Percentiles rank a stretch among this genome's conserved stretches.
Evolutionary conservation across 1,139 yeast genomes (phyloP).

Genomic region (Hansenula sp.): DNA sequence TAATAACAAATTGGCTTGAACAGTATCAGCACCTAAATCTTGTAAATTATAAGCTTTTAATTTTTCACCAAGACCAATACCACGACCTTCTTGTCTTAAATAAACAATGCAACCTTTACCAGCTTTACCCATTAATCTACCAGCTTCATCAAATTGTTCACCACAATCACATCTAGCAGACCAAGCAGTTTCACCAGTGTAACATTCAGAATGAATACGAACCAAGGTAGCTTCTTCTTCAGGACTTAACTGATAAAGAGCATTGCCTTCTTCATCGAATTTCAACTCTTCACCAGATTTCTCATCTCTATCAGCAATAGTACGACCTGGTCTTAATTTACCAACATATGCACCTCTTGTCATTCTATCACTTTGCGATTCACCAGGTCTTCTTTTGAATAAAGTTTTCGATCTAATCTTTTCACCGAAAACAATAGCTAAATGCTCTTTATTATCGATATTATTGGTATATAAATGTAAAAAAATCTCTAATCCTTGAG

Average conservation of each 20-base stretch:
- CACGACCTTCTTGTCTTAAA: conserved; percentile 96
- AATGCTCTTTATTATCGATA: conserved; percentile 86
- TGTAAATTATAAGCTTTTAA: conserved; percentile 95
- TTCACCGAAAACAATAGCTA: conserved; percentile 96
- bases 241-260: conserved; percentile 41
- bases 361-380: conserved; percentile 91
- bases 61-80: conserved; percentile 95
- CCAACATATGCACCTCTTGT: conserved; percentile 97
- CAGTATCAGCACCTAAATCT: conserved; percentile 98
- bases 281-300: conserved; percentile 35
- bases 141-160: conserved; percentile 98
- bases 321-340: conserved; percentile 79
- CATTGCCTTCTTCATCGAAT: conserved; percentile 49
- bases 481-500: conserved; percentile 88
- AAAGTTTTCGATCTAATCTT: conserved; percentile 76
- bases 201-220: conserved; percentile 95
- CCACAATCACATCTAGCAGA: conserved; percentile 99
- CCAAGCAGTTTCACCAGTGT: conserved; percentile 99
- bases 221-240: conserved; percentile 45
- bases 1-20: conserved; percentile 87
- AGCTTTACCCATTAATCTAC: conserved; percentile 77
- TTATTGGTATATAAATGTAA: conserved; percentile 85
- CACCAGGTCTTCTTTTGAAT: conserved; percentile 58
- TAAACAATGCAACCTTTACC: conserved; percentile 96
- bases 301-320: conserved; percentile 60